Evolutionary conservation across 768 basidiomycete species (phyloP).

Genomic region (Scleroderma bovista): DNA sequence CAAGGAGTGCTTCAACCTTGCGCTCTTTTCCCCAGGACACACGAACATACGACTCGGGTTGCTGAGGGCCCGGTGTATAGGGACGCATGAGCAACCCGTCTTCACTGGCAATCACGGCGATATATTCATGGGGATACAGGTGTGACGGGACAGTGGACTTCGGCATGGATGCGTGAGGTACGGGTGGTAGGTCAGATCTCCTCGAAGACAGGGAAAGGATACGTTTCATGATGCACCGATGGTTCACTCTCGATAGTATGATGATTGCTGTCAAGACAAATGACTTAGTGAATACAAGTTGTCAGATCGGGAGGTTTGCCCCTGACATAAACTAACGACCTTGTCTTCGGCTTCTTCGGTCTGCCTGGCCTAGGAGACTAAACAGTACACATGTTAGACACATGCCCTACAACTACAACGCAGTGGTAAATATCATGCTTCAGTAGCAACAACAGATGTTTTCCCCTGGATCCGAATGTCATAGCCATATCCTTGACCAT

Average conservation of each 20-base stretch:
- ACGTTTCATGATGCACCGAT: conserved; percentile 33
- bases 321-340: no score
- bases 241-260: no score
- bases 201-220: conserved; percentile 20
- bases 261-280: no score
- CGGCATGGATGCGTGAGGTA: conserved; percentile 27
- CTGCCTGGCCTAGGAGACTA: no score
- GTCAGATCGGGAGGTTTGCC: background rate
- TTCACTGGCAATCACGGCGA: conserved; percentile 53
- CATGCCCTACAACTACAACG: conserved; percentile 16
- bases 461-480: conserved; percentile 60
- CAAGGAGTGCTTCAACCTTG: conserved; percentile 46
- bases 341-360: no score
- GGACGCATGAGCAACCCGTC: conserved; percentile 68
- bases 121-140: conserved; percentile 64
- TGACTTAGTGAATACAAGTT: no score
- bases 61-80: conserved; percentile 32
- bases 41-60: conserved; percentile 38
- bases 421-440: conserved; percentile 12
- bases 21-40: conserved; percentile 58
- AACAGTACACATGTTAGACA: background rate
- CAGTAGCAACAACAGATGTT: conserved; percentile 38
- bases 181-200: conserved; percentile 3
- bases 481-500: conserved; percentile 77
- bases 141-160: conserved; percentile 64